These are phyloP conservation scores for Orbilia blumenaviensis DNA, from an alignment of 2,329 filamentous ascomycete species.

Conservation along the genomic window DNA sequence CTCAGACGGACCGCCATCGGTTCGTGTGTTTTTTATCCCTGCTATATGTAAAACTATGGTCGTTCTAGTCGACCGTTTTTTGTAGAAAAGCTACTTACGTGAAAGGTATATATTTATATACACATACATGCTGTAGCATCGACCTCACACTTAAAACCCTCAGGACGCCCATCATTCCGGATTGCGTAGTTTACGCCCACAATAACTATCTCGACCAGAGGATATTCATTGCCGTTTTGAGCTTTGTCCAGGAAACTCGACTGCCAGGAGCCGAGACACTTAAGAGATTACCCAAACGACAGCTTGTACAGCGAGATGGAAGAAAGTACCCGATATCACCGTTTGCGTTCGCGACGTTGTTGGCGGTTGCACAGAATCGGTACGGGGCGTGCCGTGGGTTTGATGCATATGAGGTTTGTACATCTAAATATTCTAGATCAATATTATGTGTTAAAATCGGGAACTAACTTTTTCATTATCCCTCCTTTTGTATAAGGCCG, in stretches of 20 bases:
- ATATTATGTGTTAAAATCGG: not conserved
- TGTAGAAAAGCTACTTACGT: not conserved
- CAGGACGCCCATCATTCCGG: not conserved
- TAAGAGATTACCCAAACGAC: not conserved
- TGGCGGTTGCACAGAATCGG: slow-evolving; percentile 13
- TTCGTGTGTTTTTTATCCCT: not conserved
- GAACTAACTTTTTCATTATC: not conserved
- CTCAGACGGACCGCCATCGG: not conserved
- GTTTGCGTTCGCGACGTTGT: slow-evolving; percentile 1
- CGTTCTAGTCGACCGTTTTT: not conserved
- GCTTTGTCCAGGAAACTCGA: not conserved
- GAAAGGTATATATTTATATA: not conserved
- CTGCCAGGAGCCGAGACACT: not conserved
- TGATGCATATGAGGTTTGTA: not conserved
- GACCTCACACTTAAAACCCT: not conserved
- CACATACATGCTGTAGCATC: not conserved
- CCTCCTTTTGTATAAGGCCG: not conserved
- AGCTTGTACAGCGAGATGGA: not conserved
- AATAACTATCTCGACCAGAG: not conserved
- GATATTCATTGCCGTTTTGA: not conserved
- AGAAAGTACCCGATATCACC: slow-evolving; percentile 8
- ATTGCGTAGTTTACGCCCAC: not conserved
- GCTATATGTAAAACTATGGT: not conserved
- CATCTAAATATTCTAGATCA: not conserved
- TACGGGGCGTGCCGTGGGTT: not conserved